Conservation (phyloP, 257 asterid species). For the Paraleonurus japonicus region DNA sequence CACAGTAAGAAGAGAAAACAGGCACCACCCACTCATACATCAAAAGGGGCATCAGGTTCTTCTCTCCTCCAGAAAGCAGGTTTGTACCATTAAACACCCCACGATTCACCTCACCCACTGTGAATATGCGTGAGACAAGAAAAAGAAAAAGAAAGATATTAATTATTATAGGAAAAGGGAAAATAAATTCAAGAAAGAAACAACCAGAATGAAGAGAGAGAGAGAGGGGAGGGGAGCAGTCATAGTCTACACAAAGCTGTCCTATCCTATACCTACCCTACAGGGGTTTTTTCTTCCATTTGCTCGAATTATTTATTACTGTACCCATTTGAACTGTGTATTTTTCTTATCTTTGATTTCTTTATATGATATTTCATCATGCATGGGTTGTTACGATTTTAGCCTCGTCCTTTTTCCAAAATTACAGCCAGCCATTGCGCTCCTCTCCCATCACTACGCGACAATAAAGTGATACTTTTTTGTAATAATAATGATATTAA, state of each 20-base stretch:
- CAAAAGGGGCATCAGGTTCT: constrained; percentile 79
- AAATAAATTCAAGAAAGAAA: constrained; percentile 23
- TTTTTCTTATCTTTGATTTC: constrained; percentile 33
- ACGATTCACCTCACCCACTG: constrained; percentile 38
- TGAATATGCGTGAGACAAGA: constrained; percentile 35
- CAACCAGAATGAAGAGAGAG: constrained; percentile 20
- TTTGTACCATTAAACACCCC: constrained; percentile 39
- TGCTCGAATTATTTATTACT: constrained; percentile 24
- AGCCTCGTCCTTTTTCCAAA: constrained; percentile 29
- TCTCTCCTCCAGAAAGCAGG: constrained; percentile 64
- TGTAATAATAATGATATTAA: constrained; percentile 35
- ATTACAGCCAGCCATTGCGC: constrained; percentile 38
- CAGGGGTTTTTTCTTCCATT: constrained; percentile 20
- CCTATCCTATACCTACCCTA: constrained; percentile 63
- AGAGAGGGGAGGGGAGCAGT: constrained; percentile 15
- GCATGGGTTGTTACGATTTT: constrained; percentile 24
- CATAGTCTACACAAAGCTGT: constrained; percentile 44
- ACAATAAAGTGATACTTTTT: constrained; percentile 29
- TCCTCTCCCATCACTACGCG: constrained; percentile 38
- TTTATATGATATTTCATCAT: constrained; percentile 13
- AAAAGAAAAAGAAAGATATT: not conserved
- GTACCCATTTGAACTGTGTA: constrained; percentile 11
- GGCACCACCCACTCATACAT: constrained; percentile 85
- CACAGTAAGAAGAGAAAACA: constrained; percentile 29
- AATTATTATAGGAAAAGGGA: constrained; percentile 7